A percentile compares a stretch with the other conserved stretches of the same genome.
phyloP scores from a whole-genome alignment of 2,329 filamentous ascomycete genomes.

The Xylariales sp. region DNA sequence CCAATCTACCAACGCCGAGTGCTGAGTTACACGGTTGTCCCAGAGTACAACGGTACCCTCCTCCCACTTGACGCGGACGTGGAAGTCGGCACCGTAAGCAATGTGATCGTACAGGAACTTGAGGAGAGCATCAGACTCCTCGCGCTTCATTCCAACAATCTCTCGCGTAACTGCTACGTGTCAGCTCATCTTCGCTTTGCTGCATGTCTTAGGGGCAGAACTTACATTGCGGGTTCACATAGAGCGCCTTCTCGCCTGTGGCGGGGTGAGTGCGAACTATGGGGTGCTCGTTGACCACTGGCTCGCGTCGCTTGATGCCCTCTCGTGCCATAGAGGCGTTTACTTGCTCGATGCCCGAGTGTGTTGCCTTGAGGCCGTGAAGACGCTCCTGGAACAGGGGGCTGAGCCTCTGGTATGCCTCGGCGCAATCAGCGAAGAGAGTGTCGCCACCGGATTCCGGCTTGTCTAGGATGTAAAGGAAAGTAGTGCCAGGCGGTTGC shows the following conservation, averaged over 20 bases:
- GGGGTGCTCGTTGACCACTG: conserved; percentile 70
- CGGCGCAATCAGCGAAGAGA: conserved; percentile 72
- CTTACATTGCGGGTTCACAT: conserved; percentile 78
- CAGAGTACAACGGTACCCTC: conserved; percentile 78
- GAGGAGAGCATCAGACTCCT: conserved; percentile 74
- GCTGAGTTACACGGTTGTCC: conserved; percentile 78
- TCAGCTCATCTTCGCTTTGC: too few relatives aligned
- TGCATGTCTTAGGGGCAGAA: conserved; percentile 7
- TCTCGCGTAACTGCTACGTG: conserved; percentile 70
- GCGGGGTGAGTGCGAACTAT: conserved; percentile 76
- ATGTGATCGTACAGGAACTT: conserved; percentile 77
- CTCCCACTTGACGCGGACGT: conserved; percentile 72
- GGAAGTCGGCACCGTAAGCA: conserved; percentile 67
- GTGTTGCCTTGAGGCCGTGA: conserved; percentile 75
- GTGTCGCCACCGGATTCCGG: conserved; percentile 81
- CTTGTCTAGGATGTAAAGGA: conserved; percentile 81
- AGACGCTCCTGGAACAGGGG: conserved; percentile 75
- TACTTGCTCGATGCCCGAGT: conserved; percentile 80
- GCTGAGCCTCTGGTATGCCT: conserved; percentile 77
- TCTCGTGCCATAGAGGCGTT: conserved; percentile 62
- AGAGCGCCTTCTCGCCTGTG: conserved; percentile 81
- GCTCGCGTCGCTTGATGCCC: conserved; percentile 70
- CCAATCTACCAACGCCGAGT: conserved; percentile 81
- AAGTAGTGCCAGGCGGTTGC: conserved; percentile 86
- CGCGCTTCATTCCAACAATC: conserved; percentile 80